phyloP scores from a whole-genome alignment of 179 eudicot species.

The Patellifolia procumbens region DNA sequence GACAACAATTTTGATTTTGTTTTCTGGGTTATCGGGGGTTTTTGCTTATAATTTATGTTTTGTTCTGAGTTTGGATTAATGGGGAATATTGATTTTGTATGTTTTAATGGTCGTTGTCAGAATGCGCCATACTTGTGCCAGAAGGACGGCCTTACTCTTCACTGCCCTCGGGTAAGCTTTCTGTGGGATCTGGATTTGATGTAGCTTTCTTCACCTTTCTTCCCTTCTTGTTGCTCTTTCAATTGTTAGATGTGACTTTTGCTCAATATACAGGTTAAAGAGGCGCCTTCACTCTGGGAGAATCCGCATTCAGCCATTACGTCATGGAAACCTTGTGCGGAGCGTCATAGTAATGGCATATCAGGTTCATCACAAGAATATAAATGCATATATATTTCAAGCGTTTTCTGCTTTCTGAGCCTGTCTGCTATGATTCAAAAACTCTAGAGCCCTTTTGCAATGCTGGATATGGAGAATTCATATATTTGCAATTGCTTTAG shows the following conservation, averaged over 20 bases:
- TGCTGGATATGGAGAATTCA: neutral
- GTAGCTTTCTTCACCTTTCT: constrained; percentile 3
- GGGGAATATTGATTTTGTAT: constrained; percentile 16
- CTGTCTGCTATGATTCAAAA: neutral
- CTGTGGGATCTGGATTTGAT: constrained; percentile 3
- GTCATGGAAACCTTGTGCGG: constrained; percentile 98
- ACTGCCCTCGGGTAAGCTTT: constrained; percentile 80
- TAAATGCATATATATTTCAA: neutral
- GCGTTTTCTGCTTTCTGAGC: neutral
- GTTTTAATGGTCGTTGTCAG: constrained; percentile 40
- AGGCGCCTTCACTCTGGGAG: constrained; percentile 90
- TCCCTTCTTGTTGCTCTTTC: neutral
- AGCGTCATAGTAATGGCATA: constrained; percentile 57
- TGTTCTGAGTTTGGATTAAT: neutral
- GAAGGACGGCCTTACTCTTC: constrained; percentile 87
- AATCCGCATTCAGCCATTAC: constrained; percentile 93
- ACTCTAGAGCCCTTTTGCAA: neutral
- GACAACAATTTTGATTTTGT: neutral
- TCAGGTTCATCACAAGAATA: constrained; percentile 52
- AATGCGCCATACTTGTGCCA: constrained; percentile 96
- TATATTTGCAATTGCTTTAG: neutral
- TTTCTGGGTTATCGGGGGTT: neutral
- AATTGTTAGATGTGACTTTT: constrained; percentile 9
- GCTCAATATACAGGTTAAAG: constrained; percentile 65
- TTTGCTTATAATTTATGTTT: neutral